These are phyloP conservation scores for Cardamine occulta DNA, from an alignment of 345 rosid species.

Conservation along the genomic window DNA sequence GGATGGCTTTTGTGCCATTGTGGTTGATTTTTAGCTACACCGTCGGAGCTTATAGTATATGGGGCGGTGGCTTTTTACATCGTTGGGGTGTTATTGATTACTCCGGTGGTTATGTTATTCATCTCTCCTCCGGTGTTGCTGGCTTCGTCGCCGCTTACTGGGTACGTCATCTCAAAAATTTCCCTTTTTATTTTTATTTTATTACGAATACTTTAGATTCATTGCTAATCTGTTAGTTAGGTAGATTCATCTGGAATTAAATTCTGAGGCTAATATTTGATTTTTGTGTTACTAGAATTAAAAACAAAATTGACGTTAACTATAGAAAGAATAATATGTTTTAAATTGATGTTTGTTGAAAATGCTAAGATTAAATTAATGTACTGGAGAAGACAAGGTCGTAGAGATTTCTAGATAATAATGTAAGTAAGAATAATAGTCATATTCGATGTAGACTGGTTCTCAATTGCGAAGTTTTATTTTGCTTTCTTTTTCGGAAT, in stretches of 20 bases:
- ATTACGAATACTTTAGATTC: neutral
- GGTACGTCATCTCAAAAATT: slow-evolving; percentile 45
- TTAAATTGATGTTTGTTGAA: slow-evolving; percentile 18
- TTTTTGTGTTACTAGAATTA: neutral
- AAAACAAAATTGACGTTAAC: neutral
- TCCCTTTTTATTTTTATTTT: neutral
- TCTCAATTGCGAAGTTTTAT: slow-evolving; percentile 18
- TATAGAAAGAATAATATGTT: neutral
- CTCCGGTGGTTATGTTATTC: slow-evolving; percentile 85
- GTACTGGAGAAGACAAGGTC: slow-evolving; percentile 25
- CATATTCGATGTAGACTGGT: slow-evolving; percentile 24
- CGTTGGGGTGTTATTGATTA: slow-evolving; percentile 87
- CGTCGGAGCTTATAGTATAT: slow-evolving; percentile 75
- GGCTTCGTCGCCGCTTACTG: slow-evolving; percentile 86
- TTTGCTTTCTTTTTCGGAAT: slow-evolving; percentile 16
- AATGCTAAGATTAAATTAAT: slow-evolving; percentile 9
- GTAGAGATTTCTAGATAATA: neutral
- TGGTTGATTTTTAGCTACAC: slow-evolving; percentile 79
- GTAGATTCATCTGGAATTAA: slow-evolving; percentile 11
- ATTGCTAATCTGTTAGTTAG: neutral
- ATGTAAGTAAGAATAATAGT: neutral
- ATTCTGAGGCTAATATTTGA: slow-evolving; percentile 6
- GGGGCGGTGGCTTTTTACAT: slow-evolving; percentile 84
- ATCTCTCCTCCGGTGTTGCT: slow-evolving; percentile 74
- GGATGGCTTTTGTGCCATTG: slow-evolving; percentile 90